Evolutionary conservation across 441 rosid genomes (phyloP).

Genomic region (Euphorbia celastroides): DNA sequence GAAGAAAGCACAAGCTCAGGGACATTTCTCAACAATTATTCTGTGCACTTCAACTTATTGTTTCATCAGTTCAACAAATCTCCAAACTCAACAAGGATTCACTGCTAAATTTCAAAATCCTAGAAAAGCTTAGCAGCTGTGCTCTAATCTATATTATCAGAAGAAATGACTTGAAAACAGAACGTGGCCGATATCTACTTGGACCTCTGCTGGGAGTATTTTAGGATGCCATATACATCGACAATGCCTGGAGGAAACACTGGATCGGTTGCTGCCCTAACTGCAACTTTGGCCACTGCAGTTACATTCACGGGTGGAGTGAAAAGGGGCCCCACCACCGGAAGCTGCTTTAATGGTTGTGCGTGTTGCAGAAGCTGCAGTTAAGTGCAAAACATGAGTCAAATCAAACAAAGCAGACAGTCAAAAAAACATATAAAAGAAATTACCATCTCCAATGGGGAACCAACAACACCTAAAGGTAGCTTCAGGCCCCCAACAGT

Average conservation of each 20-base stretch:
- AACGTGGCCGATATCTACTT: slow-evolving; percentile 14
- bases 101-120: not conserved
- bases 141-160: not conserved
- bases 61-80: not conserved
- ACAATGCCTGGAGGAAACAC: slow-evolving; percentile 51
- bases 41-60: not conserved
- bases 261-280: slow-evolving; percentile 54
- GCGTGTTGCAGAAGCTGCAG: slow-evolving; percentile 56
- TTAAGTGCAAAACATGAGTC: not conserved
- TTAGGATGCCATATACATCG: slow-evolving; percentile 49
- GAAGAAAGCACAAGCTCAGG: too few relatives aligned
- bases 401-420: not conserved
- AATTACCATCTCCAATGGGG: slow-evolving; percentile 74
- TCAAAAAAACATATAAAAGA: not conserved
- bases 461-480: slow-evolving; percentile 68
- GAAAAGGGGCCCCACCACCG: slow-evolving; percentile 56
- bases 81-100: not conserved
- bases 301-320: slow-evolving; percentile 63
- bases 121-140: not conserved
- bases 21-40: too few relatives aligned
- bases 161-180: not conserved
- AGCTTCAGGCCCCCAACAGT: slow-evolving; percentile 60
- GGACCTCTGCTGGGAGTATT: slow-evolving; percentile 27
- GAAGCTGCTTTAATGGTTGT: slow-evolving; percentile 44
- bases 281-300: slow-evolving; percentile 59